A percentile compares a stretch with the other conserved stretches of the same genome.
Conservation (phyloP, 2,329 filamentous ascomycete genomes). For the Xylariaceae sp. region DNA sequence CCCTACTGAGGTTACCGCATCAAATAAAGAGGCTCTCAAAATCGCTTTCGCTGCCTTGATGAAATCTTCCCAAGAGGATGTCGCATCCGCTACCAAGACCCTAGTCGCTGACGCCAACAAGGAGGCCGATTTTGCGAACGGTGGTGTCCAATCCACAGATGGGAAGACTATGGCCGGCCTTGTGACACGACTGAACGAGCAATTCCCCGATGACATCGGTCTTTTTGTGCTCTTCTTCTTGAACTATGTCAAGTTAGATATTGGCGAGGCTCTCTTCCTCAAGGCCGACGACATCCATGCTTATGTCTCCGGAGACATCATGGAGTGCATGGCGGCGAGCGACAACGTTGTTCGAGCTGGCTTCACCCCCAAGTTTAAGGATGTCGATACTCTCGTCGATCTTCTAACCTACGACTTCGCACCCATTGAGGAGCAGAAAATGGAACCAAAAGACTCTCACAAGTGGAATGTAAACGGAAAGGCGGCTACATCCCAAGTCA, state of each 20-base stretch:
- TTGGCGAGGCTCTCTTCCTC: slow-evolving; percentile 93
- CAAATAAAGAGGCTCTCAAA: slow-evolving; percentile 77
- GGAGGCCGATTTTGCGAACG: slow-evolving; percentile 69
- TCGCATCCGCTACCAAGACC: slow-evolving; percentile 61
- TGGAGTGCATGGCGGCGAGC: slow-evolving; percentile 98
- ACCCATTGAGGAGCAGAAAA: slow-evolving; percentile 92
- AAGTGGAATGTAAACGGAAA: slow-evolving; percentile 78
- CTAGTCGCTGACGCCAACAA: slow-evolving; percentile 68
- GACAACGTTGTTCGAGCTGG: slow-evolving; percentile 97
- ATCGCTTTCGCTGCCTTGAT: slow-evolving; percentile 75
- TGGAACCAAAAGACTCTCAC: slow-evolving; percentile 78
- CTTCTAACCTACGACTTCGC: slow-evolving; percentile 97
- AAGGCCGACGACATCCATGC: slow-evolving; percentile 97
- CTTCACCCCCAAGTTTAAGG: slow-evolving; percentile 98
- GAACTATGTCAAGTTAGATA: slow-evolving; percentile 83
- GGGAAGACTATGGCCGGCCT: slow-evolving; percentile 72
- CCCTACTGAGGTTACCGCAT: slow-evolving; percentile 33
- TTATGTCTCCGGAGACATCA: slow-evolving; percentile 88
- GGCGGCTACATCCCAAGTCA: slow-evolving; percentile 71
- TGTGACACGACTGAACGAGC: slow-evolving; percentile 69
- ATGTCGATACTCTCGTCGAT: slow-evolving; percentile 79
- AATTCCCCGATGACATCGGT: slow-evolving; percentile 88
- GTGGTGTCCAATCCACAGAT: slow-evolving; percentile 62
- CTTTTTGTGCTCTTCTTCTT: slow-evolving; percentile 96
- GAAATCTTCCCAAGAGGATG: slow-evolving; percentile 64